Conservation (phyloP, 2,329 filamentous ascomycete species). For the Trichoderma polysporum region DNA sequence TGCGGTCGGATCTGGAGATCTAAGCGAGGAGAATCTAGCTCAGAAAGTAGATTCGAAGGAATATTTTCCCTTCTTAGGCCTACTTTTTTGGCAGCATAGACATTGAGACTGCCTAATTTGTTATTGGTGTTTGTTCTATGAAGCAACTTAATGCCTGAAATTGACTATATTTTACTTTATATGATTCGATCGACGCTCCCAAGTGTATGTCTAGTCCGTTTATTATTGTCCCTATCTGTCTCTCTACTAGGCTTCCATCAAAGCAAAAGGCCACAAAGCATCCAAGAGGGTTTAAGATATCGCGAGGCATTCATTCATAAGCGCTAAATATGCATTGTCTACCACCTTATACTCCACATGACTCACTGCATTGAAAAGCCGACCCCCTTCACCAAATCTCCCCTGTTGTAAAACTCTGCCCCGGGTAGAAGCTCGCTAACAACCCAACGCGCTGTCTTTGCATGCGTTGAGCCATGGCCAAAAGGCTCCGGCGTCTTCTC, state of each 20-base stretch:
- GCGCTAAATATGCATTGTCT: neutral
- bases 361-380: constrained; percentile 31
- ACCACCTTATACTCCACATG: neutral
- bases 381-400: constrained; percentile 49
- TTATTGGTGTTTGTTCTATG: neutral
- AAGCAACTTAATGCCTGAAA: neutral
- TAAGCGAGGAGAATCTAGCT: neutral
- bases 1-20: constrained; percentile 13
- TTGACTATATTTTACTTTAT: neutral
- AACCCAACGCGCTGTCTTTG: constrained; percentile 62
- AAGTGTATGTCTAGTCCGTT: neutral
- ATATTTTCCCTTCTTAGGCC: neutral
- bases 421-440: constrained; percentile 49
- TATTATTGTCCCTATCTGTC: neutral
- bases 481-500: constrained; percentile 53
- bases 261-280: neutral
- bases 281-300: neutral
- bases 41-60: neutral
- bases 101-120: neutral
- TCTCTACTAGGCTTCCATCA: too few relatives aligned
- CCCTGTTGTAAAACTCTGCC: constrained; percentile 52
- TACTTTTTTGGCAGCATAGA: neutral
- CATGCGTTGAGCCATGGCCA: constrained; percentile 56
- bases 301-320: neutral
- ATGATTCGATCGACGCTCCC: neutral